Evolutionary conservation across 352 stramenopile genomes (phyloP), one percentile per base, ranked within the genome.

Genomic region (Phytophthora quininea): DNA sequence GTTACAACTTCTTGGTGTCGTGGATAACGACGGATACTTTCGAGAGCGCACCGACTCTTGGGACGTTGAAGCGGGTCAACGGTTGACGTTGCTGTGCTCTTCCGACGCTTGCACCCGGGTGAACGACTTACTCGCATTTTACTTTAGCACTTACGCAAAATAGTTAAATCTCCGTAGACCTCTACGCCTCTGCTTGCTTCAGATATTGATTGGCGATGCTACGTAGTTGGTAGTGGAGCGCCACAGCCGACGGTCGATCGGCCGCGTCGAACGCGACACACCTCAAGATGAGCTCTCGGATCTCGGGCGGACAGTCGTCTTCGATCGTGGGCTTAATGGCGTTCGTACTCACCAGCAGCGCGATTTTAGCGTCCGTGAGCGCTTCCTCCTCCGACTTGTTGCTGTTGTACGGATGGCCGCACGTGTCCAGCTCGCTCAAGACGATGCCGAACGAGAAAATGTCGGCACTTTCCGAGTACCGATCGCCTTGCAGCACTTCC

Each of bases 361-460:
- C 80, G 46, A 89, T 86, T 30, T 76, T 77, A 7, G 76, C 73
- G 45, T 81, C 73, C 0, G 68, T 77, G 9, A 75, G 58, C 6
- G 50, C 47, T 35, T 76, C 50, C 1, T 54, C 59, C 46, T 69
- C 61, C 10, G 40, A 56, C 45, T 51, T 54, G 35, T 69, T 59
- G 69, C 61, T 72, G 54, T 75, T 71, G 66, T 75, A 78, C 49
- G 70, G 70, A 46, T 74, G 66, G 12, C 66, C 70, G 24, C 70
- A 78, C 4, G 79, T 84, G 54, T 88, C 79, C 42, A 87, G 43
- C 50, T 87, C 79, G 15, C 71, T 72, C 8, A 87, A 47, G n/a
- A 83, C 15, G 11, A 91, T 80, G 14, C 84, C 85, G 62, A 89
- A 89, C 30, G 77, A 86, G 69, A 89, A 93, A 15, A 93, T 80